Evolutionary conservation across 129 eudicot species (phyloP).

Genomic region (Flaveria brownii): DNA sequence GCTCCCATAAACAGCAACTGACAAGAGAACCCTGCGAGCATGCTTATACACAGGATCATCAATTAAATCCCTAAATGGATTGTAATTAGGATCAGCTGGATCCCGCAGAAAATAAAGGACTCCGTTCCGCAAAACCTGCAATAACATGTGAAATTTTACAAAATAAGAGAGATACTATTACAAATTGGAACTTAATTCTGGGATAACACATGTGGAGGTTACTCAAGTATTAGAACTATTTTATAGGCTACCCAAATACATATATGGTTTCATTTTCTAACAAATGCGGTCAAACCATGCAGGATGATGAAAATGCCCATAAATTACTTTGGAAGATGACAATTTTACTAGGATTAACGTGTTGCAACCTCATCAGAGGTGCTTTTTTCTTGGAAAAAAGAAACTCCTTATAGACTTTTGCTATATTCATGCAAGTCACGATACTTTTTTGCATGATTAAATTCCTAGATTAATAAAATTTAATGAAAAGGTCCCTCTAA

Average conservation of each 20-base stretch:
- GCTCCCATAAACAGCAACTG: conserved; percentile 90
- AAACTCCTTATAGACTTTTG: not conserved
- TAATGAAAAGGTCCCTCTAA: not conserved
- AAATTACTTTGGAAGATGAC: too few relatives aligned
- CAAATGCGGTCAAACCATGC: not conserved
- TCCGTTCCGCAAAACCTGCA: conserved; percentile 80
- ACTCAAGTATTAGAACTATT: not conserved
- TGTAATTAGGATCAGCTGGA: conserved; percentile 96
- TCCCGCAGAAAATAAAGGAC: conserved; percentile 91
- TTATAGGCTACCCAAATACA: not conserved
- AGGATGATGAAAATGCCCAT: not conserved
- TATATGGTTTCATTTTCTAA: not conserved
- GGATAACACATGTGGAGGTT: not conserved
- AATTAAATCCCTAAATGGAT: conserved; percentile 85
- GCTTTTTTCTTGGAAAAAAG: too few relatives aligned
- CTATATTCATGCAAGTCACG: not conserved
- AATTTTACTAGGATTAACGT: too few relatives aligned
- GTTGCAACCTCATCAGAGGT: too few relatives aligned
- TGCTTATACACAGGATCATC: conserved; percentile 99
- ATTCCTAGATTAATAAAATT: not conserved
- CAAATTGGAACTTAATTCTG: not conserved
- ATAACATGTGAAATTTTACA: conserved; percentile 1
- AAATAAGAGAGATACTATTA: not conserved
- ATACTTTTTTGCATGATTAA: not conserved
- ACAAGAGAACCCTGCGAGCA: conserved; percentile 89